Conservation (phyloP, 2,329 filamentous ascomycete genomes). For the Xylaria sp. region DNA sequence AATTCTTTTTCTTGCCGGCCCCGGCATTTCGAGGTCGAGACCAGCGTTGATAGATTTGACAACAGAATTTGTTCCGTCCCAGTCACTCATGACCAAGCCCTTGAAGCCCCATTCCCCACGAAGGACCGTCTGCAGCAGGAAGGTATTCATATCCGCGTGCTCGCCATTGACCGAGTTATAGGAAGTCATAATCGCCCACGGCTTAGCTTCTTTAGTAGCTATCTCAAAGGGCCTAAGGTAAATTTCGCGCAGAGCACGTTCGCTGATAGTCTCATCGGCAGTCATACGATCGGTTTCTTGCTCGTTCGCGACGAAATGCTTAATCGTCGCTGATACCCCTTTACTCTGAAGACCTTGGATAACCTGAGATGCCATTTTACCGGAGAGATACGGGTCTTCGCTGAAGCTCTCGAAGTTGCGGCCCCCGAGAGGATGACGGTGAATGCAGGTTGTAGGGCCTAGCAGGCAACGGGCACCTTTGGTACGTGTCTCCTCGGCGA, state of each 20-base stretch:
- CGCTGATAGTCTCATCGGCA: too few relatives aligned
- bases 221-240: too few relatives aligned
- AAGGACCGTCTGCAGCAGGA: constrained; percentile 39
- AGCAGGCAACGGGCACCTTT: too few relatives aligned
- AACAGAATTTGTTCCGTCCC: constrained; percentile 44
- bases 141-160: too few relatives aligned
- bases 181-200: too few relatives aligned
- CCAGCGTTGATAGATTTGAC: constrained; percentile 47
- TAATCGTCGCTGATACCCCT: not conserved
- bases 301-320: not conserved
- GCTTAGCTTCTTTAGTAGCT: too few relatives aligned
- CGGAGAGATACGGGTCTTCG: not conserved
- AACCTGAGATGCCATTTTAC: not conserved
- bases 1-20: too few relatives aligned
- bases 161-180: too few relatives aligned
- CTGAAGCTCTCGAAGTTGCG: not conserved
- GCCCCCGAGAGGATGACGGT: not conserved
- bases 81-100: constrained; percentile 51
- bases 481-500: too few relatives aligned
- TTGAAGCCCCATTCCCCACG: constrained; percentile 58
- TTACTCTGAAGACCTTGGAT: not conserved
- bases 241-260: too few relatives aligned
- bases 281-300: too few relatives aligned
- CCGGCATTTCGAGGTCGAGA: constrained; percentile 53
- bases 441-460: too few relatives aligned